phyloP scores from a whole-genome alignment of 148 eudicot species.

The Gaultheria prostrata region DNA sequence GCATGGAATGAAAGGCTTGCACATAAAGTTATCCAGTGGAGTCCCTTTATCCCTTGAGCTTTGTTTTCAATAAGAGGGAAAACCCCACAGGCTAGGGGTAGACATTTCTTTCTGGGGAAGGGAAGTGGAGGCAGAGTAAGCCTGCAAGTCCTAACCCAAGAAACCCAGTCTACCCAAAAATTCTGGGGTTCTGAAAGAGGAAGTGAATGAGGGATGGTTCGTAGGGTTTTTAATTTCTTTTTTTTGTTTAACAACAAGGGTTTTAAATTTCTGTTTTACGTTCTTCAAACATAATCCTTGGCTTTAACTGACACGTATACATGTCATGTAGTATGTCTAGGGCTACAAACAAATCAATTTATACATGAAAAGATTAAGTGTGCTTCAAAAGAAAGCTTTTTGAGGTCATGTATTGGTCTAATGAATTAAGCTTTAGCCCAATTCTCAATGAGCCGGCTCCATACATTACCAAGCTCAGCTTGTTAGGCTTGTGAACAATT shows the following conservation, averaged over 20 bases:
- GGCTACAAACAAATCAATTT: background rate
- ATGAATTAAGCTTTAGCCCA: background rate
- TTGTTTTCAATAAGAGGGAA: background rate
- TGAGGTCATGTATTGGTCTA: background rate
- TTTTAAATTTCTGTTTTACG: background rate
- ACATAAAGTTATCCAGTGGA: background rate
- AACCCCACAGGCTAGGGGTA: background rate
- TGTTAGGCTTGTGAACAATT: background rate
- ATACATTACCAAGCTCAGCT: background rate
- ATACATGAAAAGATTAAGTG: constrained; percentile 1
- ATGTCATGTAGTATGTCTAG: background rate
- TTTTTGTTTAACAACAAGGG: background rate
- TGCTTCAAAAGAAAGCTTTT: background rate
- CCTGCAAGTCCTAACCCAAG: background rate
- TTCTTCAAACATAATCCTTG: background rate
- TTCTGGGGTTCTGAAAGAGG: background rate
- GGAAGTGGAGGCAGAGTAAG: background rate
- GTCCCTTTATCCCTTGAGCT: background rate
- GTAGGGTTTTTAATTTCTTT: background rate
- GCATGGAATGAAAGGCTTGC: background rate
- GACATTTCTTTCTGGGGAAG: background rate
- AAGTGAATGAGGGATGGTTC: background rate
- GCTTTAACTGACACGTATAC: background rate
- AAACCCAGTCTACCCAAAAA: background rate
- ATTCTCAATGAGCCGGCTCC: background rate